Base-by-base conservation (phyloP, 176 grass and related monocot species). In the Phyllostachys edulis region DNA sequence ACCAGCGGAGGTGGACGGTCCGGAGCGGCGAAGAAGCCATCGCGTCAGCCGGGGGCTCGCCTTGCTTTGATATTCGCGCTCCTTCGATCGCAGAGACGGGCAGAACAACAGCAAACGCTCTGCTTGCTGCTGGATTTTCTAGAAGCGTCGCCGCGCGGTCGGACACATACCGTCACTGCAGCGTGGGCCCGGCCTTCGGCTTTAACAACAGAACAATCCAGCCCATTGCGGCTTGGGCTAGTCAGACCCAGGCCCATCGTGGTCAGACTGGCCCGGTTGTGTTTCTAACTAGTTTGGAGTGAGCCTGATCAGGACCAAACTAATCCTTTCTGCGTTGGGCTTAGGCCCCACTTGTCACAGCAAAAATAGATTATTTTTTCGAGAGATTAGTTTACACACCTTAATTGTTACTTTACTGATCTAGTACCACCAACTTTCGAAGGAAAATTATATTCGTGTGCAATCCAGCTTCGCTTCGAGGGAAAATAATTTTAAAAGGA, bases 61-160 rank as follows among this genome's bases (percentile, higher is more conserved):
- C 17, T 20, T n/a, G 18, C 73, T 36, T 52, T 2, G 61, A 27
- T 49, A 13, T 23, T 61, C 11, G 7, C 23, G 40, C 8, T 17
- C 69, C 77, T 67, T 6, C 9, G 17, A 21, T 42, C 39, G 38
- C 14, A 0, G n/a, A 55, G 40, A 50, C 27, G 55, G 5, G 70
- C 6, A 26, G 87, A 74, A 62, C 20, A 40, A 39, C 73, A 78
- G 63, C 71, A 77, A 89, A 89, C 62, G 65, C 70, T 89, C 82
- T 67, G 87, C 76, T 46, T 60, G 65, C 80, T 45, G 38, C 36
- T 40, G 3, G 27, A 5, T 34, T 8, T 78, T 87, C 89, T 75
- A 41, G 89, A 87, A 87, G 79, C 7, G 80, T 87, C 84, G 14
- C 63, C 71, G 71, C 34, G 36, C 36, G 47, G 59, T 73, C 38